A percentile compares a stretch with the other conserved stretches of the same genome.
Evolutionary conservation across 192 early-diverging fungal species (phyloP).

Genomic region (Martensiomyces pterosporus): DNA sequence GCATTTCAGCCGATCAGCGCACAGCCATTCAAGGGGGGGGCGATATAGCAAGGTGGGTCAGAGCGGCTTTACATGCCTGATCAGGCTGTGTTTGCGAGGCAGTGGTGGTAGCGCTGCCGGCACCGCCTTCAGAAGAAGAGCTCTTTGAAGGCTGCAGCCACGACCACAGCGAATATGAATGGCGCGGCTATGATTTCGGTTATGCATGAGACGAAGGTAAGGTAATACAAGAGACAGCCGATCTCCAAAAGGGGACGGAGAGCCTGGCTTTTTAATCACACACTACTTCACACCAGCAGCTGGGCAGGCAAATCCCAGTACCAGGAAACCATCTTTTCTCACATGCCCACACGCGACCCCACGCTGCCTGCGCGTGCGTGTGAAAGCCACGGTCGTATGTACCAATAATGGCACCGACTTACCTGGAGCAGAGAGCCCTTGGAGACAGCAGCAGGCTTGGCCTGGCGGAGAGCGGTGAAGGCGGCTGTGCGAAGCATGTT

Average conservation of each 20-base stretch:
- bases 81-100: too few species aligned
- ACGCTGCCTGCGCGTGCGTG: neutral
- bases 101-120: too few species aligned
- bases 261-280: neutral
- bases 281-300: too few species aligned
- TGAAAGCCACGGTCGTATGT: too few species aligned
- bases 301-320: too few species aligned
- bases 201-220: too few species aligned
- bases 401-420: too few species aligned
- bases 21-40: neutral
- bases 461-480: constrained; percentile 28
- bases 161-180: constrained; percentile 29
- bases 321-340: too few species aligned
- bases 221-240: constrained; percentile 1
- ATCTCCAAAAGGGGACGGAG: neutral
- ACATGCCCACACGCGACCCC: too few species aligned
- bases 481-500: constrained; percentile 36
- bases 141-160: constrained; percentile 7
- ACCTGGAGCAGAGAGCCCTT: constrained; percentile 37
- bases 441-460: constrained; percentile 11
- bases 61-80: neutral
- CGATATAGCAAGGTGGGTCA: neutral
- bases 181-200: too few species aligned
- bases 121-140: neutral
- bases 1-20: neutral